Percentiles rank a stretch among this genome's conserved stretches.
Evolutionary conservation across 2,329 filamentous ascomycete species (phyloP).

Genomic region (Paradendryphiella salina): DNA sequence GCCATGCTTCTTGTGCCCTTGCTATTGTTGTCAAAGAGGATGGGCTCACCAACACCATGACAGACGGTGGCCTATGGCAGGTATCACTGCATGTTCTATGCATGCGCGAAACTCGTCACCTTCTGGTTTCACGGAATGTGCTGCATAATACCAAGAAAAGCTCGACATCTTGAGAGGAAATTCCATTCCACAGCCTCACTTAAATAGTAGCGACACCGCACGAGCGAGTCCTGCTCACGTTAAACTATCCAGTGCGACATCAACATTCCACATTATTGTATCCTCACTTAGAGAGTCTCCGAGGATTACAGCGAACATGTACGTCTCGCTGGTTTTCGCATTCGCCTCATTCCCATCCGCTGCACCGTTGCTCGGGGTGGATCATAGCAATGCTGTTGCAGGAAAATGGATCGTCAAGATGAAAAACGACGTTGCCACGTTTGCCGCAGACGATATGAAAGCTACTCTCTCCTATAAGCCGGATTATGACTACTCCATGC

Average conservation of each 20-base stretch:
- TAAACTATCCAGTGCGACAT: not conserved
- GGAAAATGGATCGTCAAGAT: conserved; percentile 48
- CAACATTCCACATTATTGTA: not conserved
- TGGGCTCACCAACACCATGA: not conserved
- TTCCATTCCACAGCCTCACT: not conserved
- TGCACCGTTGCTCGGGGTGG: not conserved
- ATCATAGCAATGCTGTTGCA: not conserved
- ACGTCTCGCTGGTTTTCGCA: not conserved
- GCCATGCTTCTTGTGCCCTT: too few relatives aligned
- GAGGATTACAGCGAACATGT: not conserved
- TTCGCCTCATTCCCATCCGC: not conserved
- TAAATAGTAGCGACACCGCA: not conserved
- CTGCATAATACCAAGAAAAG: not conserved
- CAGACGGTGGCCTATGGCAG: not conserved
- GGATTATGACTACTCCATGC: conserved; percentile 41
- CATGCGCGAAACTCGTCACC: not conserved
- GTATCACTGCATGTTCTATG: conserved; percentile 7
- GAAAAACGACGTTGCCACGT: conserved; percentile 36
- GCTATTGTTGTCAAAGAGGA: too few relatives aligned
- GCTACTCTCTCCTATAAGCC: conserved; percentile 24
- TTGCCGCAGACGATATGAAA: conserved; percentile 23
- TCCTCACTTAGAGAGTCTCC: too few relatives aligned
- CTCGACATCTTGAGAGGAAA: too few relatives aligned
- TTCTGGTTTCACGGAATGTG: not conserved
- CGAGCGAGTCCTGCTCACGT: not conserved